Conservation (phyloP, 768 basidiomycete genomes). For the Lactifluus pinguis region DNA sequence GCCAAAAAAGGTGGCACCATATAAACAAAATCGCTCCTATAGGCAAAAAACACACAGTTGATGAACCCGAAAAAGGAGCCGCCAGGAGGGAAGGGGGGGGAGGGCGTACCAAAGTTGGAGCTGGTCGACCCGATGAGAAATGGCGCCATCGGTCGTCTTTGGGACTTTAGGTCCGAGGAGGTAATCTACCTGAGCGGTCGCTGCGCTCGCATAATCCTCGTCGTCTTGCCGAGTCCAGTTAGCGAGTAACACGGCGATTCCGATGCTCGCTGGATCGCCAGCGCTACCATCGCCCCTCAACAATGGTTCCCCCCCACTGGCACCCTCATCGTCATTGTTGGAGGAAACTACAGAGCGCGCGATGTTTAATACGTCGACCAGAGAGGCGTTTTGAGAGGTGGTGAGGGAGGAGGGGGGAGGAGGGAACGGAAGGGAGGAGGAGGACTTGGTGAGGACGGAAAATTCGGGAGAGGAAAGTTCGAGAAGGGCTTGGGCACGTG, state of each 20-base stretch:
- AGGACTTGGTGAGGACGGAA: conserved; percentile 36
- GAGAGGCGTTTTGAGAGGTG: conserved; percentile 22
- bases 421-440: conserved; percentile 27
- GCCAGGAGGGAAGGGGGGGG: too few relatives aligned
- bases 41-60: too few relatives aligned
- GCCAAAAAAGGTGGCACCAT: conserved; percentile 87
- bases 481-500: conserved; percentile 40
- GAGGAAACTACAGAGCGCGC: conserved; percentile 22
- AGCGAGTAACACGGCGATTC: conserved; percentile 57
- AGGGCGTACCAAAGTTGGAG: conserved; percentile 57
- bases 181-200: conserved; percentile 55
- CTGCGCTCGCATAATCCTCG: conserved; percentile 54
- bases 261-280: conserved; percentile 73
- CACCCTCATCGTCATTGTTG: conserved; percentile 27
- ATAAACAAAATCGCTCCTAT: conserved; percentile 71
- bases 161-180: conserved; percentile 46
- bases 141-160: conserved; percentile 62
- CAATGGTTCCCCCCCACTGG: conserved; percentile 42
- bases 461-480: conserved; percentile 39
- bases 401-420: conserved; percentile 24
- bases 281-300: conserved; percentile 51
- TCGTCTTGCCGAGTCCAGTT: conserved; percentile 42
- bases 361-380: conserved; percentile 51
- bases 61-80: too few relatives aligned
- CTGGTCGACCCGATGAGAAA: conserved; percentile 63